Percentiles rank a stretch among this genome's conserved stretches.
phyloP scores from a whole-genome alignment of 495 filamentous ascomycete genomes.

The Xylaria scruposa region DNA sequence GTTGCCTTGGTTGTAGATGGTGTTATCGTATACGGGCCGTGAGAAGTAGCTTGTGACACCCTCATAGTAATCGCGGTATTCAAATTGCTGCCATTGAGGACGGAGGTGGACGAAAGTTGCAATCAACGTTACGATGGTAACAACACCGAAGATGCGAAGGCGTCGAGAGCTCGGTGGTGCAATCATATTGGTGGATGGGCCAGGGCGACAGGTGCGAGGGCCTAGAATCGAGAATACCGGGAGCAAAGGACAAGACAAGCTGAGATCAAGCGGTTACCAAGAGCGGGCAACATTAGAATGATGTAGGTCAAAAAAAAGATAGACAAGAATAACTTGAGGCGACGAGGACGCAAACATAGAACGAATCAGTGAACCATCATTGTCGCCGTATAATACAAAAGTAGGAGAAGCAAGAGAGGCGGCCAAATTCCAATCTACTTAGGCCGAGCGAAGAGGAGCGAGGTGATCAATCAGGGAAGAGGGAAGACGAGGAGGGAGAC shows the following conservation, averaged over 20 bases:
- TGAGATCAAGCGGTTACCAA: slow-evolving; percentile 9
- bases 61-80: slow-evolving; percentile 42
- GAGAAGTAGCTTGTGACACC: slow-evolving; percentile 36
- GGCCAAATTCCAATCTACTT: background rate
- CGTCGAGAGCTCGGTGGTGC: slow-evolving; percentile 37
- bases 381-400: slow-evolving; percentile 13
- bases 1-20: slow-evolving; percentile 37
- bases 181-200: slow-evolving; percentile 32
- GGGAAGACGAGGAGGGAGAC: background rate
- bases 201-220: background rate
- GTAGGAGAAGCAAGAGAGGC: slow-evolving; percentile 8
- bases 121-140: slow-evolving; percentile 31
- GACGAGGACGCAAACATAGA: background rate
- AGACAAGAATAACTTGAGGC: slow-evolving; percentile 14
- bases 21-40: slow-evolving; percentile 39
- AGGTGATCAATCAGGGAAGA: background rate
- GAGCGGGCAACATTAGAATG: slow-evolving; percentile 4
- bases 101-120: slow-evolving; percentile 33
- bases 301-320: slow-evolving; percentile 13
- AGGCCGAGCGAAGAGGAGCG: background rate
- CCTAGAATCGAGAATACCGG: background rate
- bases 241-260: background rate
- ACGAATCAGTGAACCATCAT: slow-evolving; percentile 15
- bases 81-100: slow-evolving; percentile 35
- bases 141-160: slow-evolving; percentile 31